Evolutionary conservation across 352 stramenopile genomes (phyloP), one percentile per base, ranked within the genome.

Genomic region (Globisporangium carolinianum): DNA sequence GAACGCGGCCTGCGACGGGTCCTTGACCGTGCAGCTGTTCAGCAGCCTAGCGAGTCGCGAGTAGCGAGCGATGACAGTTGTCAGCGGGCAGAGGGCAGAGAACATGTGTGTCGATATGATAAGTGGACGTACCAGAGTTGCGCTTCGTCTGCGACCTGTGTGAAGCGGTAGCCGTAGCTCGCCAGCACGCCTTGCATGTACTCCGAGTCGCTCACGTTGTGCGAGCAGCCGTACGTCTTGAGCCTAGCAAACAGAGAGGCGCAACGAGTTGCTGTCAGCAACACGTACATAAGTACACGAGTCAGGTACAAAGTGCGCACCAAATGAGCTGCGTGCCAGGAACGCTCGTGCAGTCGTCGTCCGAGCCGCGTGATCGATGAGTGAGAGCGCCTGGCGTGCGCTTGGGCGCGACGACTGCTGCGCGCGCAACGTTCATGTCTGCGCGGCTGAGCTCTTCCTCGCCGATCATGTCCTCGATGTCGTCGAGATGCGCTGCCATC

Each of bases 11-110:
- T 97, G 82, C n/a, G 76, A 94, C 39, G 91, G 91, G 63, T 97
- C 88, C 63, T 98, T 98, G 47, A 98, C 91, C 6, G 91, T 98
- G 72, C 91, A 98, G 67, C 84, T 96, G 58, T 97, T 97, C 24
- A 98, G 66, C 18, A 98, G 61, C 73, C 72, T 81, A 49, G 42
- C 11, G 11, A 15, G n/a, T 5, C 11, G 38, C 42, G 12, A 47
- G 42, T 18, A 14, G 12, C 5, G 5, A n/a, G 4, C 4, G 5
- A 11, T 42, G 7, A 12, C 7, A 12, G 7, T 42, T 4, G 7
- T 42, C 2, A 12, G 38, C 38, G 38, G 11, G 38, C 38, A 45
- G 41, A 5, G 41, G 41, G 11, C 41, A 14, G 6, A 45, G 41
- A 14, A 0, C 41, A 46, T 46, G 41, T 17, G 42, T 17, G 4